Base-by-base conservation (phyloP, 225 moss, liverwort and hornwort genomes). In the Pseudoscleropodium purum region DNA sequence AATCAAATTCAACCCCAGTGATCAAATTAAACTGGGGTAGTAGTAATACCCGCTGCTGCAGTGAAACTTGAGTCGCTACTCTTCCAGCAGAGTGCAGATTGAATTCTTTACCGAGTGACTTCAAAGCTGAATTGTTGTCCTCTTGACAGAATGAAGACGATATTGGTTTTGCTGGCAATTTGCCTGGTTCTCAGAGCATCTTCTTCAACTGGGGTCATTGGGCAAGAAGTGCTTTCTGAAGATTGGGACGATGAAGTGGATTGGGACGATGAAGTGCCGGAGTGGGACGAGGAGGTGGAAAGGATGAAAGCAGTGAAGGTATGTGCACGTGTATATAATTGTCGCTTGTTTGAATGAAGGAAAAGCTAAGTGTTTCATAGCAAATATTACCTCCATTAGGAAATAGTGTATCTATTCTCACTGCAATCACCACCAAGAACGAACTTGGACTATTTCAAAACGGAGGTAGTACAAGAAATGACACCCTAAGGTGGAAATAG, bases 91-190 rank as follows among this genome's bases (percentile, higher is more conserved):
- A 57, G 59, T 59, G 33, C 51, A 41, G 62, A 56, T 30, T 63
- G 85, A 86, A 43, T 63, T 30, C 1, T 21, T 39, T 31, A 47
- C 47, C 47, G 47, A 26, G 45, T 25, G 29, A 68, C 21, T 41
- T 31, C 13, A 57, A 72, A 45, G 89, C 37, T 69, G 78, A 41
- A 45, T 47, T 49, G 79, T 84, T 37, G 27, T 26, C 7, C 9
- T 60, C 51, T 85, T 61, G 30, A 47, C 88, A 92, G 76, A 70
- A 92, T 92, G 92, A 83, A 78, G 88, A 74, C 63, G 30, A 12
- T 57, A 11, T 34, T 59, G 43, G 65, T 72, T 64, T 37, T 59
- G 51, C 41, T 86, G 86, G 86, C 83, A 39, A 64, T 74, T n/a
- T 88, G 88, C 83, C 73, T 92, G 63, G n/a, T 90, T 76, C 77